Conservation (phyloP, 805 yeast species). For the Scheffersomyces coipomensis region DNA sequence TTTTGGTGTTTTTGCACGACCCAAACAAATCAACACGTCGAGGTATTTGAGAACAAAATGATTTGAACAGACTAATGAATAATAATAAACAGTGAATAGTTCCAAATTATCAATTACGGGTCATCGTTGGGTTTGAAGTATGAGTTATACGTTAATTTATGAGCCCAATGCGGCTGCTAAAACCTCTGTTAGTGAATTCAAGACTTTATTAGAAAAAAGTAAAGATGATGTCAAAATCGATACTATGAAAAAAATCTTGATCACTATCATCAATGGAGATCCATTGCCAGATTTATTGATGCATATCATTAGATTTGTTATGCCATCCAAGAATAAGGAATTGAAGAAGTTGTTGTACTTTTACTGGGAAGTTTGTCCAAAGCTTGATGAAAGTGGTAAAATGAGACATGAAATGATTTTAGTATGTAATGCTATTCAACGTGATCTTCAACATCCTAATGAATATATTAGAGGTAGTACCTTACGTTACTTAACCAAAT, state of each 20-base stretch:
- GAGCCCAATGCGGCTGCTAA: slow-evolving; percentile 70
- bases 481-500: slow-evolving; percentile 83
- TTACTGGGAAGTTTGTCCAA: slow-evolving; percentile 98
- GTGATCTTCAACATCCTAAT: slow-evolving; percentile 96
- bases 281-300: slow-evolving; percentile 88
- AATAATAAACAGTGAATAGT: no score
- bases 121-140: no score
- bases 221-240: slow-evolving; percentile 83
- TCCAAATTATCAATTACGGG: no score
- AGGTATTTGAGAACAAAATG: no score
- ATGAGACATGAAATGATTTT: slow-evolving; percentile 98
- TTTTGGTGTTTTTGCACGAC: no score
- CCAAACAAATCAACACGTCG: no score
- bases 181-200: slow-evolving; percentile 70
- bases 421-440: slow-evolving; percentile 96
- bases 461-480: slow-evolving; percentile 96
- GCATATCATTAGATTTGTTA: slow-evolving; percentile 95
- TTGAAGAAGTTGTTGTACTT: slow-evolving; percentile 89
- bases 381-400: slow-evolving; percentile 82
- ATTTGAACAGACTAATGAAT: no score
- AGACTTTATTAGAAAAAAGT: slow-evolving; percentile 79
- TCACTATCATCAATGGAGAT: slow-evolving; percentile 88
- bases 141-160: slow-evolving; percentile 75
- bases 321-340: slow-evolving; percentile 92
- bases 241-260: slow-evolving; percentile 85